Evolutionary conservation across 2,329 filamentous ascomycete species (phyloP), one percentile per base, ranked within the genome.

Genomic region (Sclerotinia borealis): DNA sequence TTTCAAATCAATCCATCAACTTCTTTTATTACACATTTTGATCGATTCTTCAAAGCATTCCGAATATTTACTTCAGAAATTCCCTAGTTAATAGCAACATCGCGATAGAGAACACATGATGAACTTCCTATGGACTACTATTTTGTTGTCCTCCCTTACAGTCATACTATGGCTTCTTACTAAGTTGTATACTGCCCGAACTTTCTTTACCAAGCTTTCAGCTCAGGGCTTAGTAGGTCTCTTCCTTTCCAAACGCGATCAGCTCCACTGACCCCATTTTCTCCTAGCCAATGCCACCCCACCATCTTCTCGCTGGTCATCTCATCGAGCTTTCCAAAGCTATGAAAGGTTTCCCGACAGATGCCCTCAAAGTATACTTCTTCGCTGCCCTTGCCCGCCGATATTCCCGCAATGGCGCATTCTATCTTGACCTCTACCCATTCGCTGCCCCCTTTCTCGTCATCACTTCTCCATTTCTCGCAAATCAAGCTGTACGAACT

Each of bases 371-470:
- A 41, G 64, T 61, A 22, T 68, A 66, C 31, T 13, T 66, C 13
- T 61, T 69, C 11, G 63, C 50, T 15, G 64, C 64, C 25, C 45
- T 69, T 13, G 48, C 59, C 8, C 65, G 63, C 19, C 11, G 59
- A n/a, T 68, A 67, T 22, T 41, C 52, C 1, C 64, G 66, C 25
- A 59, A 62, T 25, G 68, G 66, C 39, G 59, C 56, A 1, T 68
- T 63, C 37, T 71, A 70, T 50, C 41, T 72, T 31, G 70, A 72
- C 47, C 27, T 68, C 3, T 72, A 69, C 65, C 70, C 70, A 7
- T 67, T 70, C 37, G 34, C 43, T 17, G 51, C 36, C 22, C 68
- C 68, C 10, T 63, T 66, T 17, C 39, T 69, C 4, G 41, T 70
- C 39, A 59, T 72, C 10, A 58, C 62, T 22, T 65, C 65, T 17